Evolutionary conservation across 768 basidiomycete species (phyloP).

Genomic region (Lyophyllum decastes): DNA sequence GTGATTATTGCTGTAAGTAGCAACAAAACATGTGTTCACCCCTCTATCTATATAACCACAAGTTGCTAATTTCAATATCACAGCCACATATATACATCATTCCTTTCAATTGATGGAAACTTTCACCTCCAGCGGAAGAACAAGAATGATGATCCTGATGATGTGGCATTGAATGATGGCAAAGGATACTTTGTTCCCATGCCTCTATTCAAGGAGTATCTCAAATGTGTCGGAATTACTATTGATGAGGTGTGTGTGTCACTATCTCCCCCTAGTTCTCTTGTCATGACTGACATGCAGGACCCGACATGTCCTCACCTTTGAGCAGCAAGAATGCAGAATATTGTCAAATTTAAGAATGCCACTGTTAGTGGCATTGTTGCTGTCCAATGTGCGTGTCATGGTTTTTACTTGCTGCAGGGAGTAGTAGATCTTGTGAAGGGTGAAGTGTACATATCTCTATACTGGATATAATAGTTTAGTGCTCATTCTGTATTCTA

Average conservation of each 20-base stretch:
- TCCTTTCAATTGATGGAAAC: slow-evolving; percentile 29
- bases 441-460: slow-evolving; percentile 26
- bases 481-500: slow-evolving; percentile 1
- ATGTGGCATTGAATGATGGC: slow-evolving; percentile 27
- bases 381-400: slow-evolving; percentile 27
- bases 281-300: slow-evolving; percentile 6
- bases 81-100: slow-evolving; percentile 27
- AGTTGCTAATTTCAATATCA: background rate
- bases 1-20: background rate
- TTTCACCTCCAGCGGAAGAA: slow-evolving; percentile 24
- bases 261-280: background rate
- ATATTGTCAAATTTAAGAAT: slow-evolving; percentile 27
- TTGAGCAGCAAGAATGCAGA: slow-evolving; percentile 25
- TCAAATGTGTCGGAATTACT: slow-evolving; percentile 6
- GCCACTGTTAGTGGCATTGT: slow-evolving; percentile 28
- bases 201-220: slow-evolving; percentile 15
- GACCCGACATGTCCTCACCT: slow-evolving; percentile 25
- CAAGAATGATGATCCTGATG: slow-evolving; percentile 29
- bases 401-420: slow-evolving; percentile 24
- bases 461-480: background rate
- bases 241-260: background rate
- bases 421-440: slow-evolving; percentile 26
- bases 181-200: slow-evolving; percentile 24
- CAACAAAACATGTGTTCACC: background rate
- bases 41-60: no score